Base-by-base conservation (phyloP, 2,329 filamentous ascomycete genomes). In the Epicoccum nigrum region DNA sequence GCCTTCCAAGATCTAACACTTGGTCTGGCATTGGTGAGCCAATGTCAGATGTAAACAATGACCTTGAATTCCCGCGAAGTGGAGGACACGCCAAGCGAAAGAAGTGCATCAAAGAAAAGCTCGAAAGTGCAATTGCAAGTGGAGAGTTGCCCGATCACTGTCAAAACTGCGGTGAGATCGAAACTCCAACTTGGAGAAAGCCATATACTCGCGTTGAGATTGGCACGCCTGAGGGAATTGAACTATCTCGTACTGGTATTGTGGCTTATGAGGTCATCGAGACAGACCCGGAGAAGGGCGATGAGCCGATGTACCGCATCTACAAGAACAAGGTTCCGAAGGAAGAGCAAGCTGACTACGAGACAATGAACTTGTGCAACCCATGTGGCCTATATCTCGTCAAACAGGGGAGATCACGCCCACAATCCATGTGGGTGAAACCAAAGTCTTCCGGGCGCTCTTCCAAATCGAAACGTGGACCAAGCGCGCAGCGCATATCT, bases 141-240 rank as follows among this genome's bases (percentile, higher is more conserved):
- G 94, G 94, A 4, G 84, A 92, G 59, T 88, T 92, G 79, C 94
- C 94, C 0, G 87, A 88, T 1, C 97, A 87, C 67, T 99, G 94
- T 71, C 84, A 84, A 57, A 96, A 97, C 64, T 99, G 94, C 64
- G 94, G 94, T 5, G 89, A 92, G 6, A 96, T 99, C 50, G 90
- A 97, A 64, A 99, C 94, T 0, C 90, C 93, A 0, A 97, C 93
- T 0, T 99, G 94, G 94, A 86, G 94, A 54, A 94, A 93, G 67
- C 90, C 94, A 11, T 97, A 88, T 81, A 86, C 86, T n/a, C 90
- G 91, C 65, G 81, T 89, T 7, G 81, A 87, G 37, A 77, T 84
- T 13, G 92, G 90, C 1, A 81, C 81, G 25, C 90, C 91, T 0
- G 81, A 83, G 3, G 84, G 87, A 53, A 81, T 89, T 38, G 85